Percentiles rank a stretch among this genome's conserved stretches.
phyloP scores from a whole-genome alignment of 2,329 filamentous ascomycete genomes.

The Aureobasidium sp. region DNA sequence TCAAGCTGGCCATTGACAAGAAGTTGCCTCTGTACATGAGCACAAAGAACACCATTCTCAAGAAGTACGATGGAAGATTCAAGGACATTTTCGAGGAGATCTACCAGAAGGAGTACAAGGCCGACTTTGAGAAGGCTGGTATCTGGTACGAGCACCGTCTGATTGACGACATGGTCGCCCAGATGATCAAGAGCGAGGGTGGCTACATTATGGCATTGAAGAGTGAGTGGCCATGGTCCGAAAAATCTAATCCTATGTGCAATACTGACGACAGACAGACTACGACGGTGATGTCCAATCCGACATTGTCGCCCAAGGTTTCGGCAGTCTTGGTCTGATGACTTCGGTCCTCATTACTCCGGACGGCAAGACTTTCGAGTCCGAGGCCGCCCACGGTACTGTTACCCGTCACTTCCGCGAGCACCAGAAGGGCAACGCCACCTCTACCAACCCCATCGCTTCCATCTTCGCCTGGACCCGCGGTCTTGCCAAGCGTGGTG shows the following conservation, averaged over 20 bases:
- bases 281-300: slow-evolving; percentile 99
- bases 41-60: slow-evolving; percentile 99
- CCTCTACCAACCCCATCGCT: slow-evolving; percentile 96
- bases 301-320: slow-evolving; percentile 96
- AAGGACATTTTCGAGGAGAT: slow-evolving; percentile 99
- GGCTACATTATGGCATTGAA: slow-evolving; percentile 97
- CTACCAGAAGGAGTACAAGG: slow-evolving; percentile 81
- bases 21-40: slow-evolving; percentile 95
- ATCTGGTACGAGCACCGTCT: slow-evolving; percentile 99
- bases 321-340: slow-evolving; percentile 97
- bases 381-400: slow-evolving; percentile 95
- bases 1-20: slow-evolving; percentile 90
- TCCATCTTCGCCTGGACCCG: slow-evolving; percentile 99
- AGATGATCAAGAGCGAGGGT: slow-evolving; percentile 98
- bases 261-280: slow-evolving; percentile 49
- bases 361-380: slow-evolving; percentile 93
- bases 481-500: slow-evolving; percentile 84
- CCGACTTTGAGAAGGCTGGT: slow-evolving; percentile 78
- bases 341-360: slow-evolving; percentile 96
- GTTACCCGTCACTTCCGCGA: slow-evolving; percentile 98
- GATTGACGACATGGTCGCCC: slow-evolving; percentile 99
- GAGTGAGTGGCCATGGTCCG: slow-evolving; percentile 54
- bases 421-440: slow-evolving; percentile 96
- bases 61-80: slow-evolving; percentile 97
- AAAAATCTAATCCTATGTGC: neutral